phyloP scores from a whole-genome alignment of 108 stramenopile genomes.

The Pseudonitzschia multiseries region DNA sequence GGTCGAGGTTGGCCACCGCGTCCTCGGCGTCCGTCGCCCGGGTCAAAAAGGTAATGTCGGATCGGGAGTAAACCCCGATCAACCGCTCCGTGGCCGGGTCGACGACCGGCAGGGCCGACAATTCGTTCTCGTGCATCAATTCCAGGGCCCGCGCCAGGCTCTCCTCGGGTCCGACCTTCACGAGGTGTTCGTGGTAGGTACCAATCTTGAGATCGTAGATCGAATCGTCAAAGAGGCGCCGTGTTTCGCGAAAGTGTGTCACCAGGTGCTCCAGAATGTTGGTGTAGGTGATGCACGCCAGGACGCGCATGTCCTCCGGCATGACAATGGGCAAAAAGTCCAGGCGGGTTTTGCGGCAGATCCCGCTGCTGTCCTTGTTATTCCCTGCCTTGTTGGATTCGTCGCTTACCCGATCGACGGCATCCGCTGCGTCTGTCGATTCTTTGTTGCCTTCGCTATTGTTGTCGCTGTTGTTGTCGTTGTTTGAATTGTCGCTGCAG shows the following conservation, averaged over 20 bases:
- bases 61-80: conserved; percentile 74
- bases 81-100: conserved; percentile 61
- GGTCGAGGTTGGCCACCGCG: conserved; percentile 83
- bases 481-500: not conserved
- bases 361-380: not conserved
- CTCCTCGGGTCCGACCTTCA: conserved; percentile 73
- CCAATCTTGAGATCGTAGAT: conserved; percentile 91
- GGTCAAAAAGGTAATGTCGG: conserved; percentile 91
- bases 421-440: conserved; percentile 10
- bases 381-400: not conserved
- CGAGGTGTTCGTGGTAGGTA: conserved; percentile 82
- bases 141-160: conserved; percentile 81
- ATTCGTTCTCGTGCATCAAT: conserved; percentile 62
- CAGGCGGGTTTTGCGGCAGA: conserved; percentile 15
- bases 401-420: not conserved
- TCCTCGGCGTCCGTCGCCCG: conserved; percentile 88
- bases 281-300: conserved; percentile 86
- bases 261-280: conserved; percentile 91
- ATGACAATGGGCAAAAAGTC: conserved; percentile 89
- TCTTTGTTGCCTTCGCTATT: not conserved
- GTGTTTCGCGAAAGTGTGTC: conserved; percentile 91
- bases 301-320: conserved; percentile 81
- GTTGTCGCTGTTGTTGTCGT: not conserved
- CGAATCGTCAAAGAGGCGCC: conserved; percentile 93
- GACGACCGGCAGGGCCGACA: conserved; percentile 85